Evolutionary conservation across 306 rosid species (phyloP), one percentile per base, ranked within the genome.

Genomic region (Fagus sylvatica): DNA sequence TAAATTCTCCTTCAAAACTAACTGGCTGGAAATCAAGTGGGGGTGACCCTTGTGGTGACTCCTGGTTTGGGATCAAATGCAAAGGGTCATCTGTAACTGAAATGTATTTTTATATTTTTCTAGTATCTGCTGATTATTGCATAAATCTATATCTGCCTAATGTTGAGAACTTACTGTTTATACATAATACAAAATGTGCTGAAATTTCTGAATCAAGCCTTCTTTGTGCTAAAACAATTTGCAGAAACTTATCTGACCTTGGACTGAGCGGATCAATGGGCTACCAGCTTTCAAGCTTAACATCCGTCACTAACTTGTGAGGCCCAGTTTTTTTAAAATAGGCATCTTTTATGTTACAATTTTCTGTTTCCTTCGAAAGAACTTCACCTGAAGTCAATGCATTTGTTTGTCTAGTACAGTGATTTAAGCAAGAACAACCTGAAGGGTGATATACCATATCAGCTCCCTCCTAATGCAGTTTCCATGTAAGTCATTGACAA

Each of bases 41-140:
- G 22, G 98, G 98, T 30, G 98, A 94, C 72, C 98, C 98, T 69
- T 94, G 98, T 67, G 93, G 89, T 5, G 90, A 94, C 8, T 82
- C 90, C 2, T 92, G 97, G 98, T 76, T 85, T 78, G 93, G 97
- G 79, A 92, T 92, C 74, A 73, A 76, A 87, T 94, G 98, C 81
- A 85, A 89, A 16, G 95, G 85, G 66, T 87, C 95, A n/a, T 87
- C 98, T 49, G 92, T 94, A 78, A 92, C 93, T 15, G 88, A 90
- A 90, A 92, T 94, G 98, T 94, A 87, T 16, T 6, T 16, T 6
- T 4, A 19, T n/a, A 17, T 1, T 34, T 62, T 62, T 62, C 2
- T 28, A 49, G 10, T 56, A 33, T 51, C 59, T 70, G 39, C n/a
- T 7, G 4, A 37, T 40, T 39, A 34, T 16, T 67, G 48, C 33